phyloP scores from a whole-genome alignment of 331 rosid genomes.

The Ulmus americana region DNA sequence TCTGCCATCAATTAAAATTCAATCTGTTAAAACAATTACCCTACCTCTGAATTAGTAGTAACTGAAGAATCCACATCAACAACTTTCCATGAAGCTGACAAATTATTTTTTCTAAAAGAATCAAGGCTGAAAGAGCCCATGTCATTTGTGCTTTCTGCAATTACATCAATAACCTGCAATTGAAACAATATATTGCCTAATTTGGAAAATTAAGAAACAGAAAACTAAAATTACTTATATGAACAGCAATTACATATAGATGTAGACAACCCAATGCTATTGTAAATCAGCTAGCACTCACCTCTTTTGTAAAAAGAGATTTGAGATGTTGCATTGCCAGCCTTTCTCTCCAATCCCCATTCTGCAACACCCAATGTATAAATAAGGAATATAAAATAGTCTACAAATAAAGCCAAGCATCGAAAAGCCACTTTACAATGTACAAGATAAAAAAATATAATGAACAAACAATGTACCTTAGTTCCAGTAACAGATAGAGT shows the following conservation, averaged over 20 bases:
- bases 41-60: constrained; percentile 44
- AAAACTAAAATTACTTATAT: constrained; percentile 16
- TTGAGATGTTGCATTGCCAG: constrained; percentile 48
- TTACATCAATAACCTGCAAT: constrained; percentile 69
- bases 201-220: constrained; percentile 3
- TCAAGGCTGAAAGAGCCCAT: constrained; percentile 66
- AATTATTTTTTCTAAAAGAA: constrained; percentile 48
- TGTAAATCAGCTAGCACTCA: constrained; percentile 27
- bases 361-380: constrained; percentile 30
- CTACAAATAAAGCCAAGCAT: background rate
- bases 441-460: constrained; percentile 16
- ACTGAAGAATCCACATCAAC: constrained; percentile 40
- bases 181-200: constrained; percentile 28
- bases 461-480: constrained; percentile 41
- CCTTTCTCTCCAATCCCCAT: constrained; percentile 54
- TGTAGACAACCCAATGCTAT: background rate
- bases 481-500: constrained; percentile 36
- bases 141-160: constrained; percentile 56
- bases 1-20: background rate
- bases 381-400: background rate
- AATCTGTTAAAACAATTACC: constrained; percentile 29
- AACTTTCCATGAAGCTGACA: constrained; percentile 62
- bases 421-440: constrained; percentile 6
- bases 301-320: constrained; percentile 66
- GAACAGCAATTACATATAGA: constrained; percentile 6